Percentiles rank a stretch among this genome's conserved stretches.
Conservation (phyloP, 768 basidiomycete genomes). For the Lactarius sp. region DNA sequence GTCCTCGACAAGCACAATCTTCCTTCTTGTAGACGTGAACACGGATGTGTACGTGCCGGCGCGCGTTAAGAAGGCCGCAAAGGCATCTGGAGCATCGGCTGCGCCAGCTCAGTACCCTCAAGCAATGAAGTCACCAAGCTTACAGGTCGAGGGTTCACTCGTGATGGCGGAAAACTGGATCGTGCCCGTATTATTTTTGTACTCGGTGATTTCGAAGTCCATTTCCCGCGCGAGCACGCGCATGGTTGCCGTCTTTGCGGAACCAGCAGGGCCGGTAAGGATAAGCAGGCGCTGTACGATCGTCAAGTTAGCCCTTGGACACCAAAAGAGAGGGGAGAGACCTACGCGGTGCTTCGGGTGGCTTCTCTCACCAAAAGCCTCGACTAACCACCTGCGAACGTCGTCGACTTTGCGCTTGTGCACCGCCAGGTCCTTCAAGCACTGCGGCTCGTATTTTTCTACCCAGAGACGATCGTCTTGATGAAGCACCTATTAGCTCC, state of each 20-base stretch:
- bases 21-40: slow-evolving; percentile 34
- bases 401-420: slow-evolving; percentile 77
- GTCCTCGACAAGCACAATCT: slow-evolving; percentile 77
- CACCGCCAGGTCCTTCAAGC: slow-evolving; percentile 68
- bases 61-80: slow-evolving; percentile 68
- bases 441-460: slow-evolving; percentile 33
- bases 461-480: slow-evolving; percentile 32
- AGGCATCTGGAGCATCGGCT: slow-evolving; percentile 44
- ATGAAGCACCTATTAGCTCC: neutral
- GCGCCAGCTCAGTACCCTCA: neutral
- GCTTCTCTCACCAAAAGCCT: slow-evolving; percentile 66
- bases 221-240: slow-evolving; percentile 70
- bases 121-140: neutral
- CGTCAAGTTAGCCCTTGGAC: neutral
- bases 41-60: slow-evolving; percentile 57
- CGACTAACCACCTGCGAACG: slow-evolving; percentile 66
- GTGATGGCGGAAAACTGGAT: slow-evolving; percentile 47
- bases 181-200: slow-evolving; percentile 43
- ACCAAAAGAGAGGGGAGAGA: slow-evolving; percentile 14
- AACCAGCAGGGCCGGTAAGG: slow-evolving; percentile 84
- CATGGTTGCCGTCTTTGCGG: slow-evolving; percentile 85
- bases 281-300: slow-evolving; percentile 66
- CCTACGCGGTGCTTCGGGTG: slow-evolving; percentile 72
- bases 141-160: slow-evolving; percentile 14
- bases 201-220: slow-evolving; percentile 79